phyloP scores from a whole-genome alignment of 176 grass and related monocot genomes.

The Olyra latifolia region DNA sequence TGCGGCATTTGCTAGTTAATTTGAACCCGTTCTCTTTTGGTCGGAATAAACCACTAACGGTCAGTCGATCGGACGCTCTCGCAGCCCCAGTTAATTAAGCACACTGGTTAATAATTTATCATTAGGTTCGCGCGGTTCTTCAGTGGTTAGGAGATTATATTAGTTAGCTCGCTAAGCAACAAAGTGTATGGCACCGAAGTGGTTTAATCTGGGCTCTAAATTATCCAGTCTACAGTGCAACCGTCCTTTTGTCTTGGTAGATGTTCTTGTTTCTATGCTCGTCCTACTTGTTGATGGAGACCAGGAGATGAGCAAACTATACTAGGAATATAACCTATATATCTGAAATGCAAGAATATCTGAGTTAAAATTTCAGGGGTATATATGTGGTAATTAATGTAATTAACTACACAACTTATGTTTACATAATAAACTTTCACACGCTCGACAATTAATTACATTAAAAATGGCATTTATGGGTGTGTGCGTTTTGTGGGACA shows the following conservation, averaged over 20 bases:
- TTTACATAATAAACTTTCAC: too few relatives aligned
- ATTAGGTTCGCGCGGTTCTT: background rate
- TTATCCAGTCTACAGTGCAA: background rate
- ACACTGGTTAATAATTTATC: background rate
- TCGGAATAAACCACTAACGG: constrained; percentile 16
- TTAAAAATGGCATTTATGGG: too few relatives aligned
- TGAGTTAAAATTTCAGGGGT: too few relatives aligned
- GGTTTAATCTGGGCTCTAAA: background rate
- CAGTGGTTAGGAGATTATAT: background rate
- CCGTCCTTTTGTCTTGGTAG: background rate
- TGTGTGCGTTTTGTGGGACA: too few relatives aligned
- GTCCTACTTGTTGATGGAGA: background rate
- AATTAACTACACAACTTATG: too few relatives aligned
- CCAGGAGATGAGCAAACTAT: background rate
- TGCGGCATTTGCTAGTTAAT: background rate
- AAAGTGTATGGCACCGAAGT: background rate
- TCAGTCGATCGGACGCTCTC: background rate
- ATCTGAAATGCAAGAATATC: too few relatives aligned
- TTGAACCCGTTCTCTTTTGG: background rate
- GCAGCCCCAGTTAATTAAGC: background rate
- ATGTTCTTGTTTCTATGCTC: background rate
- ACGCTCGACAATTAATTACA: too few relatives aligned
- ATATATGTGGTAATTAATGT: too few relatives aligned
- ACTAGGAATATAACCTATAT: too few relatives aligned
- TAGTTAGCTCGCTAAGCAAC: background rate